Evolutionary conservation across 192 early-diverging fungal species (phyloP).

Genomic region (Mortierella alpina): DNA sequence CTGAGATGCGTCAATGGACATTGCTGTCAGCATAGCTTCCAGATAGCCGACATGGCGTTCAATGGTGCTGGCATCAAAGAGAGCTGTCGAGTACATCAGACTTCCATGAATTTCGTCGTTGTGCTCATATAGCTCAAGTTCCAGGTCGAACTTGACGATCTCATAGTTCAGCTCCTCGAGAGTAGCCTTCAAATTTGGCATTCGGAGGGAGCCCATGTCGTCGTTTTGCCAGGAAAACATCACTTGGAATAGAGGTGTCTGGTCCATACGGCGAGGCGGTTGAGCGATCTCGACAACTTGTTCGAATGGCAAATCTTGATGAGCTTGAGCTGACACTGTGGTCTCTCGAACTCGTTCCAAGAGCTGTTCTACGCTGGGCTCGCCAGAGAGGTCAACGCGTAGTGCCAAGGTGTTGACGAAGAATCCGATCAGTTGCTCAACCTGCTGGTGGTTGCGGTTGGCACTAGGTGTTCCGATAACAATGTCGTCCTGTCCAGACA

Average conservation of each 20-base stretch:
- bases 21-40: no score
- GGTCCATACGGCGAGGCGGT: not conserved
- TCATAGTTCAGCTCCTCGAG: not conserved
- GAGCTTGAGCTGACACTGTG: not conserved
- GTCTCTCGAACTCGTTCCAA: conserved; percentile 4
- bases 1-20: no score
- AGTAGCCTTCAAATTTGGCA: not conserved
- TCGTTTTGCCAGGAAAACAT: no score
- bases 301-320: conserved; percentile 15
- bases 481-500: conserved; percentile 10
- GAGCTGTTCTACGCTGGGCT: not conserved
- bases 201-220: not conserved
- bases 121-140: no score
- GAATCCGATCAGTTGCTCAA: conserved; percentile 10
- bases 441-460: not conserved
- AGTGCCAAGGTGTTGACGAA: conserved; percentile 7
- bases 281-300: conserved; percentile 9
- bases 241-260: not conserved
- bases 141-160: no score
- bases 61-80: no score
- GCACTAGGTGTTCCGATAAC: conserved; percentile 10
- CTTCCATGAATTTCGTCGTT: no score
- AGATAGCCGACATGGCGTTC: no score
- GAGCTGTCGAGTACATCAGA: no score
- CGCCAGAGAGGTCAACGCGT: conserved; percentile 4